Evolutionary conservation across 2,329 filamentous ascomycete species (phyloP).

Genomic region (Calonectria ilicicola): DNA sequence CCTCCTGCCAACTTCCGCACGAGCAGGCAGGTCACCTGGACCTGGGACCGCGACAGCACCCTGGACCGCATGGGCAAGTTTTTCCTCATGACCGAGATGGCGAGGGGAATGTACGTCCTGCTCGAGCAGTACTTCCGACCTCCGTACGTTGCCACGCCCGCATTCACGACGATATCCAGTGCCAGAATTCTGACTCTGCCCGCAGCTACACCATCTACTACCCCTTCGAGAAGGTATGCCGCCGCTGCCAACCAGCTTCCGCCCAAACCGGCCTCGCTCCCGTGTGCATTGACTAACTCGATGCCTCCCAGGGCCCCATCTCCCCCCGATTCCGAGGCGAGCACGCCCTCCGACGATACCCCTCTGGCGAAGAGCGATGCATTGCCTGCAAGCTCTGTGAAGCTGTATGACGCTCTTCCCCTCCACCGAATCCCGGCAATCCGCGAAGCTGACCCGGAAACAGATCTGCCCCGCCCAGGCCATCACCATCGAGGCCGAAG

Average conservation of each 20-base stretch:
- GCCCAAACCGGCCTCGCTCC: neutral
- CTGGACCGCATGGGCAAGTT: conserved; percentile 90
- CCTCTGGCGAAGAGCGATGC: conserved; percentile 97
- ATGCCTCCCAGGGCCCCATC: conserved; percentile 79
- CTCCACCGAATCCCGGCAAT: neutral
- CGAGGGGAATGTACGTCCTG: conserved; percentile 97
- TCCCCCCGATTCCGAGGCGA: conserved; percentile 98
- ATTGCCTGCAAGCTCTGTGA: conserved; percentile 99
- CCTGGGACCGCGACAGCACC: conserved; percentile 80
- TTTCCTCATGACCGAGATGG: conserved; percentile 96
- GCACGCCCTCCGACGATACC: conserved; percentile 95
- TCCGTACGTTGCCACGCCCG: conserved; percentile 75
- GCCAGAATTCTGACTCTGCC: conserved; percentile 26
- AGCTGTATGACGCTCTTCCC: conserved; percentile 64
- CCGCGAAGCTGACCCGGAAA: conserved; percentile 23
- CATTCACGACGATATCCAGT: neutral
- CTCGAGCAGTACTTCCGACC: conserved; percentile 98
- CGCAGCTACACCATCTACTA: conserved; percentile 96
- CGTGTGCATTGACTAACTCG: conserved; percentile 38
- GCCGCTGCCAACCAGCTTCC: neutral
- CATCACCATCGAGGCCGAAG: conserved; percentile 99
- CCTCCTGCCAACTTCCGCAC: conserved; percentile 86
- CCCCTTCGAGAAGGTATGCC: conserved; percentile 88
- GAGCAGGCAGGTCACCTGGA: conserved; percentile 79
- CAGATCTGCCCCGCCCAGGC: conserved; percentile 95